Percentiles rank a stretch among this genome's conserved stretches.
phyloP scores from a whole-genome alignment of 495 filamentous ascomycete genomes.

The Bathelium albidoporum region DNA sequence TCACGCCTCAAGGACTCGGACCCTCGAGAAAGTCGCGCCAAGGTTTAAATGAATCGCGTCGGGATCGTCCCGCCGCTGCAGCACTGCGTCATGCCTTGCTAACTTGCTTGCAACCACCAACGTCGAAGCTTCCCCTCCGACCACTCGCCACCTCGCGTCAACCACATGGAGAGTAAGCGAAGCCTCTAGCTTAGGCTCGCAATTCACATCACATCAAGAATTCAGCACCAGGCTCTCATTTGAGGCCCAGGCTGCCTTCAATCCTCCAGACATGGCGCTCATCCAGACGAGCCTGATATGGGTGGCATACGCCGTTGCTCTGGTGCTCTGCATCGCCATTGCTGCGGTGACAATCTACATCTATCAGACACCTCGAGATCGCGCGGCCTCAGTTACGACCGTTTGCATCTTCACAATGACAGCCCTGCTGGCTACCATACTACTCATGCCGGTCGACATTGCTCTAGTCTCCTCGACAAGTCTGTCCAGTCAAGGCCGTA shows the following conservation, averaged over 20 bases:
- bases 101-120: neutral
- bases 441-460: constrained; percentile 90
- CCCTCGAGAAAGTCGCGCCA: neutral
- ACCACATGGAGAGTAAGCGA: no score
- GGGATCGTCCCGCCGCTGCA: neutral
- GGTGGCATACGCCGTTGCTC: constrained; percentile 77
- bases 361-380: constrained; percentile 81
- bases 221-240: neutral
- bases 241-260: neutral
- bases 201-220: neutral
- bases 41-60: neutral
- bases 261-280: constrained; percentile 34
- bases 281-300: constrained; percentile 81
- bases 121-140: neutral
- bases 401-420: constrained; percentile 81
- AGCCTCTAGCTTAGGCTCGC: neutral
- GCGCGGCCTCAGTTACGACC: constrained; percentile 65
- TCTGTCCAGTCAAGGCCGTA: constrained; percentile 60
- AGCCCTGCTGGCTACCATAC: constrained; percentile 77
- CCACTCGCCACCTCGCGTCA: neutral
- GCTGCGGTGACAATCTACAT: constrained; percentile 72
- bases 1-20: neutral
- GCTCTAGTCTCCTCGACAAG: constrained; percentile 86
- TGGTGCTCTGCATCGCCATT: constrained; percentile 57
- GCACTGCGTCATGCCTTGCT: neutral